Conservation (phyloP, 208 protist genomes). For the Perkinsela sp. region DNA sequence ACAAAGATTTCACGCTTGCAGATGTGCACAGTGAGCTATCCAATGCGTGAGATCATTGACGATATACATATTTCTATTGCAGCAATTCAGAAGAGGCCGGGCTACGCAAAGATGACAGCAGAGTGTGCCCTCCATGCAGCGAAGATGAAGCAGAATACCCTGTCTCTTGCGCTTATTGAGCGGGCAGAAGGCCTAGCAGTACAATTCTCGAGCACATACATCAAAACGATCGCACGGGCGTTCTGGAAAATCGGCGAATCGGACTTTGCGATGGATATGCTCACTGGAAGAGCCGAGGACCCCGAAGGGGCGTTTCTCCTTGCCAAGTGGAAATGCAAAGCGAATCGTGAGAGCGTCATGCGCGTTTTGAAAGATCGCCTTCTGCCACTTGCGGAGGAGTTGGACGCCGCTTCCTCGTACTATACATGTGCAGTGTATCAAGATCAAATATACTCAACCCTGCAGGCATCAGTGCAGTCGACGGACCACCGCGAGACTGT, state of each 20-base stretch:
- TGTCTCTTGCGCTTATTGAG: not conserved
- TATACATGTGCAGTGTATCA: conserved; percentile 1
- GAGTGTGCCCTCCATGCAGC: not conserved
- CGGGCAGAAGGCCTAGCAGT: not conserved
- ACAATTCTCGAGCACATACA: not conserved
- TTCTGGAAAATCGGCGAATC: not conserved
- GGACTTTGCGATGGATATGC: not conserved
- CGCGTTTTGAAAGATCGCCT: not conserved
- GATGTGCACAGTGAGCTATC: not conserved
- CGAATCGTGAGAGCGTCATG: not conserved
- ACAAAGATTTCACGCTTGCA: too few species aligned
- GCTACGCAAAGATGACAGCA: not conserved
- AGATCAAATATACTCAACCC: not conserved
- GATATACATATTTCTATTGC: not conserved
- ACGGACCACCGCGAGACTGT: not conserved
- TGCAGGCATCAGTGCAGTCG: not conserved
- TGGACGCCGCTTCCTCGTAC: not conserved
- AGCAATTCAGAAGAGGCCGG: not conserved
- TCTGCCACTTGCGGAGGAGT: not conserved
- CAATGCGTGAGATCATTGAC: not conserved
- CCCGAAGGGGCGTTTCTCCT: not conserved
- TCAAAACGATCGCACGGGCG: not conserved
- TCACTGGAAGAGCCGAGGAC: not conserved
- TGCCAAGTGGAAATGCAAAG: conserved; percentile 1
- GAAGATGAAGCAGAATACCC: not conserved